Evolutionary conservation across 2,329 filamentous ascomycete species (phyloP).

Genomic region (Fusarium annulatum): DNA sequence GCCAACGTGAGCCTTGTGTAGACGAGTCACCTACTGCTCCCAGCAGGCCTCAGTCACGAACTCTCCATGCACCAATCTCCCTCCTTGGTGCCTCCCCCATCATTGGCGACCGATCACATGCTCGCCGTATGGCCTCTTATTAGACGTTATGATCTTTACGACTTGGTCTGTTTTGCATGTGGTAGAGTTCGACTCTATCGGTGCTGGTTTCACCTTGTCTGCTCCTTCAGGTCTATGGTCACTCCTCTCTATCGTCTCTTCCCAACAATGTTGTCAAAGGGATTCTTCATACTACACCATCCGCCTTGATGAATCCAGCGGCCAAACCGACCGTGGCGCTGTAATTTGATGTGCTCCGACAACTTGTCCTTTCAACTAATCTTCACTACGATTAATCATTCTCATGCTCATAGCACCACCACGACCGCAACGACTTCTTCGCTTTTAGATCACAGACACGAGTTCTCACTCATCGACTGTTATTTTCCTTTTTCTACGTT

Average conservation of each 20-base stretch:
- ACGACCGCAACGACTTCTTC: constrained; percentile 46
- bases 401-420: constrained; percentile 43
- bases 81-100: constrained; percentile 60
- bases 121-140: constrained; percentile 73
- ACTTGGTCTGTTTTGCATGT: constrained; percentile 45
- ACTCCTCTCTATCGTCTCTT: constrained; percentile 20
- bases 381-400: constrained; percentile 35
- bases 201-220: constrained; percentile 45
- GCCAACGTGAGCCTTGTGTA: constrained; percentile 70
- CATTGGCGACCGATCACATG: constrained; percentile 62
- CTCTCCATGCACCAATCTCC: constrained; percentile 50
- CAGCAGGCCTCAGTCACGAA: constrained; percentile 55
- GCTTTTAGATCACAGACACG: constrained; percentile 44
- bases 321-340: constrained; percentile 21
- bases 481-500: constrained; percentile 35
- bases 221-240: constrained; percentile 37
- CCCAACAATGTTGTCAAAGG: constrained; percentile 27
- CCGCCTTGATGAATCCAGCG: constrained; percentile 23
- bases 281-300: constrained; percentile 15
- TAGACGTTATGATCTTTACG: constrained; percentile 51
- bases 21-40: constrained; percentile 71
- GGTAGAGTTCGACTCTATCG: constrained; percentile 36
- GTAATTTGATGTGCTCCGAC: constrained; percentile 13
- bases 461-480: constrained; percentile 38
- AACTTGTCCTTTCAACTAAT: constrained; percentile 26